These are phyloP conservation scores for Emmonsiellopsis sp. DNA, from an alignment of 2,329 filamentous ascomycete genomes.

Conservation along the genomic window DNA sequence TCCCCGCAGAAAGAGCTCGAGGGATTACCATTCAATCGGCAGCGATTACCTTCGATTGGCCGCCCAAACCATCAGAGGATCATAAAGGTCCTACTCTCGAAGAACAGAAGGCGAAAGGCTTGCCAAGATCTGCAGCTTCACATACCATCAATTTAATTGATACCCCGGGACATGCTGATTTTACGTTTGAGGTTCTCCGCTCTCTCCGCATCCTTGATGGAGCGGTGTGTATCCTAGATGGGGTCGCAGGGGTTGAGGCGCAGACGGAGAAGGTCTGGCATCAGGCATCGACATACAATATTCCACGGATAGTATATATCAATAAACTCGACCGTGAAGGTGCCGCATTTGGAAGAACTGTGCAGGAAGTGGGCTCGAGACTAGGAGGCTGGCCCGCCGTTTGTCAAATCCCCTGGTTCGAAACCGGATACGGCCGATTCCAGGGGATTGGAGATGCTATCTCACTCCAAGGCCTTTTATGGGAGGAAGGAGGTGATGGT, in stretches of 20 bases:
- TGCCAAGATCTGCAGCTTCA: conserved; percentile 43
- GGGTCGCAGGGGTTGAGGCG: conserved; percentile 87
- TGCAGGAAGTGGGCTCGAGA: conserved; percentile 73
- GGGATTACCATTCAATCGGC: conserved; percentile 98
- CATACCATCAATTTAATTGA: conserved; percentile 88
- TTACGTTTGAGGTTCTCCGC: conserved; percentile 89
- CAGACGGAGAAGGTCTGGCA: conserved; percentile 96
- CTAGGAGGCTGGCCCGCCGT: conserved; percentile 79
- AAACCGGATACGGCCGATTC: conserved; percentile 60
- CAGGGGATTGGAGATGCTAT: conserved; percentile 79
- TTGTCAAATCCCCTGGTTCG: conserved; percentile 94
- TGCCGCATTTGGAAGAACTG: conserved; percentile 70
- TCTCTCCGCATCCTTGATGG: conserved; percentile 83
- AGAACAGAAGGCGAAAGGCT: conserved; percentile 22
- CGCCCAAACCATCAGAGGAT: conserved; percentile 37
- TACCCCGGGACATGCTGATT: conserved; percentile 93
- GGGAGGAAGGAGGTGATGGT: conserved; percentile 58
- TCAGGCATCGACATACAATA: conserved; percentile 74
- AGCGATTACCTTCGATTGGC: conserved; percentile 92
- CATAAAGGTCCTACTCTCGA: conserved; percentile 10
- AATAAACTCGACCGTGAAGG: conserved; percentile 82
- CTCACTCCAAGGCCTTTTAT: conserved; percentile 63
- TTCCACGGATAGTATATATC: conserved; percentile 72
- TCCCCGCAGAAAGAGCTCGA: conserved; percentile 81
- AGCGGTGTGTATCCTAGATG: conserved; percentile 85